Conservation (phyloP, 2,329 filamentous ascomycete genomes). For the Chaetomiaceae sp. region DNA sequence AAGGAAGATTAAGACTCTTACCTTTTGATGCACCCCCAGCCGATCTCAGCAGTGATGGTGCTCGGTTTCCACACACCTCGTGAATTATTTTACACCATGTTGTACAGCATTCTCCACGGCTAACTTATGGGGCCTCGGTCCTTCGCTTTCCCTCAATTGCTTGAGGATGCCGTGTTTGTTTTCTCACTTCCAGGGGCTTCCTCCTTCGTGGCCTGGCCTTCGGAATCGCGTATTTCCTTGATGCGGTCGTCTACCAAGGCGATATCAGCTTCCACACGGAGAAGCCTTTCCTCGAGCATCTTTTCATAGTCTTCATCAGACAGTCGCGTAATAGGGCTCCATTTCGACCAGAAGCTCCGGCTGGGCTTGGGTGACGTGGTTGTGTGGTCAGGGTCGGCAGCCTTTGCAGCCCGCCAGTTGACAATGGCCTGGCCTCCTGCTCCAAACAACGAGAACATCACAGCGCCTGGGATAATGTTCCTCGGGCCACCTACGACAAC, state of each 20-base stretch:
- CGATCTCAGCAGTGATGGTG: neutral
- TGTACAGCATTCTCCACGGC: neutral
- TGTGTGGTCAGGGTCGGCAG: neutral
- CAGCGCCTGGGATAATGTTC: slow-evolving; percentile 48
- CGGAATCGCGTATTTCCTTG: slow-evolving; percentile 32
- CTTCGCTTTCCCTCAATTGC: neutral
- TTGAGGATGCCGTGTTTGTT: neutral
- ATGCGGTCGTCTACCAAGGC: slow-evolving; percentile 76
- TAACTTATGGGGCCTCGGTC: neutral
- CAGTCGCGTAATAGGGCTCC: slow-evolving; percentile 66
- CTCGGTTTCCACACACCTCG: neutral
- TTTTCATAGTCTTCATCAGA: slow-evolving; percentile 67
- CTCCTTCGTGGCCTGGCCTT: slow-evolving; percentile 19
- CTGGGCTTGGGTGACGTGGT: neutral
- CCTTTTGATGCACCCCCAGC: neutral
- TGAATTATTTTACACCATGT: slow-evolving; percentile 3
- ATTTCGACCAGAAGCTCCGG: slow-evolving; percentile 52
- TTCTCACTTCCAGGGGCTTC: neutral
- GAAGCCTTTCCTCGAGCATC: slow-evolving; percentile 65
- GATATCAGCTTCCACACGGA: slow-evolving; percentile 71
- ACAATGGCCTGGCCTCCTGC: slow-evolving; percentile 31
- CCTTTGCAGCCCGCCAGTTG: slow-evolving; percentile 16
- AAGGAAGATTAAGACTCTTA: neutral
- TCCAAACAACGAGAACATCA: slow-evolving; percentile 42
- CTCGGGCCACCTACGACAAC: slow-evolving; percentile 43